A percentile compares a stretch with the other conserved stretches of the same genome.
Conservation (phyloP, 2,329 filamentous ascomycete genomes). For the Biscogniauxia sp. region DNA sequence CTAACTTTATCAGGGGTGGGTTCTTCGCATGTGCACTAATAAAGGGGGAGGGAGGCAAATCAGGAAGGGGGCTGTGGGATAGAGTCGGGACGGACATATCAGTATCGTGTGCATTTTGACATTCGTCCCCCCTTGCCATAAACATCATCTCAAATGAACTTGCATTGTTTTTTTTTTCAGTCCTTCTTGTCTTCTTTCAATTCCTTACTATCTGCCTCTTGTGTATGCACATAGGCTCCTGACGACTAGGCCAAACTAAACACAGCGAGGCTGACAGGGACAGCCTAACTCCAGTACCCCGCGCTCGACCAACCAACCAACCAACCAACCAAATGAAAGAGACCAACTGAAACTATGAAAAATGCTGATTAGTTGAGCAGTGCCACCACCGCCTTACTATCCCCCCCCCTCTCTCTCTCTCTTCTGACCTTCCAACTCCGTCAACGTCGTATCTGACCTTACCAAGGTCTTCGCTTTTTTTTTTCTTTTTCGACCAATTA, state of each 20-base stretch:
- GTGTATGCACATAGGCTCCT: not conserved
- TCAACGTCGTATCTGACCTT: too few relatives aligned
- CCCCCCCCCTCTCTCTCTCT: too few relatives aligned
- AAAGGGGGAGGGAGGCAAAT: not conserved
- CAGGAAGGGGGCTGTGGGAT: conserved; percentile 6
- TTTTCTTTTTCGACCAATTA: too few relatives aligned
- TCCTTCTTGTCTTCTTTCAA: not conserved
- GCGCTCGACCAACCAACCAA: too few relatives aligned
- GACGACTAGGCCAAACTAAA: not conserved
- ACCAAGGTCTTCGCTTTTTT: too few relatives aligned
- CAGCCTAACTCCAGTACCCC: too few relatives aligned
- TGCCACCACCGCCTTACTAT: too few relatives aligned
- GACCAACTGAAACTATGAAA: too few relatives aligned
- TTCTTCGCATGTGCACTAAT: conserved; percentile 14
- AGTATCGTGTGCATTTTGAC: conserved; percentile 1
- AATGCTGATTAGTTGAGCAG: too few relatives aligned
- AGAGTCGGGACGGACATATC: conserved; percentile 16
- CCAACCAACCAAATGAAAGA: too few relatives aligned
- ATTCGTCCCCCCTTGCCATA: not conserved
- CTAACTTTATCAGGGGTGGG: conserved; percentile 34
- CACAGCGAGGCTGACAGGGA: too few relatives aligned
- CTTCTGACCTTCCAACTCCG: too few relatives aligned
- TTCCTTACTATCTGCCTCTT: not conserved
- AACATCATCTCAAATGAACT: conserved; percentile 1
- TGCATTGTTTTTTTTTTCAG: not conserved